Conservation (phyloP, 768 basidiomycete genomes). For the Suillus weaverae region DNA sequence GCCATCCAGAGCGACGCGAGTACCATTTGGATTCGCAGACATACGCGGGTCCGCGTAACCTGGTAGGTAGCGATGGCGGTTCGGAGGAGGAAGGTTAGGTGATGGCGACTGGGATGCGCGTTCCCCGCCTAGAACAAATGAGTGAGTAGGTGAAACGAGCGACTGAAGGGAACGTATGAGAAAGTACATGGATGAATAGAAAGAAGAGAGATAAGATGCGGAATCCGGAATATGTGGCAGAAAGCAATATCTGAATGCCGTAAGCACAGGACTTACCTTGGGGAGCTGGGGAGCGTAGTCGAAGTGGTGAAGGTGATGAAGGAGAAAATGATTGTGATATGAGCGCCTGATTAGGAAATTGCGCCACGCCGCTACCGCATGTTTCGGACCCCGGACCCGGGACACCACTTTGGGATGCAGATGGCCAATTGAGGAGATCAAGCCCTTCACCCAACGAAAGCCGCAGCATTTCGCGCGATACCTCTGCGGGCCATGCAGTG, state of each 20-base stretch:
- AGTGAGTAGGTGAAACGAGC: background rate
- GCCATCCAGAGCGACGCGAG: conserved; percentile 17
- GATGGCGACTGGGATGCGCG: background rate
- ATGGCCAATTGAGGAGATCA: background rate
- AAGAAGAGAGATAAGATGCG: background rate
- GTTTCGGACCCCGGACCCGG: conserved; percentile 26
- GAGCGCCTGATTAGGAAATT: conserved; percentile 19
- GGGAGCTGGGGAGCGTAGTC: conserved; percentile 19
- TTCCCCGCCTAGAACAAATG: conserved; percentile 5
- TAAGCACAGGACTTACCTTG: conserved; percentile 4
- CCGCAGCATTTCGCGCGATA: conserved; percentile 55
- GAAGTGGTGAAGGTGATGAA: conserved; percentile 28
- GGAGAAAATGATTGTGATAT: conserved; percentile 30
- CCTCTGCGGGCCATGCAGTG: conserved; percentile 57
- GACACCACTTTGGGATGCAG: background rate
- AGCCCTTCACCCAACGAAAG: conserved; percentile 42
- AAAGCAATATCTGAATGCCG: background rate
- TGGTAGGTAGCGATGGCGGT: background rate
- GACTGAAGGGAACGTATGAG: background rate
- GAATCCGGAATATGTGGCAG: background rate
- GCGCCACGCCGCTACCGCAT: conserved; percentile 21
- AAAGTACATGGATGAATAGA: background rate
- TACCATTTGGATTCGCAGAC: conserved; percentile 4
- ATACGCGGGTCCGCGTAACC: background rate
- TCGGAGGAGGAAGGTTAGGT: background rate